Evolutionary conservation across 768 basidiomycete species (phyloP).

Genomic region (Paxillus ammoniavirescens): DNA sequence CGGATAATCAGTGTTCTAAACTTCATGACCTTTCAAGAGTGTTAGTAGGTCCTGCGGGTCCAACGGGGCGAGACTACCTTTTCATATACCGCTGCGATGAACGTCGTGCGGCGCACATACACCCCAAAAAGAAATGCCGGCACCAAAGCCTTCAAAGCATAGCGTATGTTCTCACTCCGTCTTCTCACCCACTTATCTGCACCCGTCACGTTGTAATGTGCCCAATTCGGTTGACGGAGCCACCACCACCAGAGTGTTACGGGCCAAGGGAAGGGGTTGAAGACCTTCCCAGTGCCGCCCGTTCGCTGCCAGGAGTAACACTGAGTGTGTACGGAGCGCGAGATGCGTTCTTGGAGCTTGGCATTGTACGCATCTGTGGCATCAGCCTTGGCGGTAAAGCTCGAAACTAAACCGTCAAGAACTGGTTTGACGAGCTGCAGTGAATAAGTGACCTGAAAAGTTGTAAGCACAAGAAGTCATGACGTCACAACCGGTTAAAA

Average conservation of each 20-base stretch:
- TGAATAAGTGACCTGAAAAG: slow-evolving; percentile 24
- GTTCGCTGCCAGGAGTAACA: slow-evolving; percentile 44
- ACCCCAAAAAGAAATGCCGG: slow-evolving; percentile 3
- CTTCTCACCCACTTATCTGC: slow-evolving; percentile 36
- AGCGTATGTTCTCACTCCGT: slow-evolving; percentile 1
- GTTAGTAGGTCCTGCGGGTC: not conserved
- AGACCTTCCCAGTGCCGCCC: slow-evolving; percentile 36
- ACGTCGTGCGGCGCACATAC: slow-evolving; percentile 6
- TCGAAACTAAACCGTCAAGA: slow-evolving; percentile 18
- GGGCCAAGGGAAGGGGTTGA: slow-evolving; percentile 40
- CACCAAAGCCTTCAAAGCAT: slow-evolving; percentile 2
- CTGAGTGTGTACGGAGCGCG: slow-evolving; percentile 21
- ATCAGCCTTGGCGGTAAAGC: slow-evolving; percentile 22
- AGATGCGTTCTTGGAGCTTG: slow-evolving; percentile 15
- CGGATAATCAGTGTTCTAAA: not conserved
- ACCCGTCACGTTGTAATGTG: slow-evolving; percentile 34
- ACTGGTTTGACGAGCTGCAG: slow-evolving; percentile 31
- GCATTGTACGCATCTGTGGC: slow-evolving; percentile 29
- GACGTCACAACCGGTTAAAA: not conserved
- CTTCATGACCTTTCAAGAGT: not conserved
- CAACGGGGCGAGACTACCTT: not conserved
- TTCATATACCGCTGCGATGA: slow-evolving; percentile 1
- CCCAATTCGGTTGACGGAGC: slow-evolving; percentile 35
- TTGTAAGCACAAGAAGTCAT: not conserved
- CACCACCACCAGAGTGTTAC: slow-evolving; percentile 33